Percentiles rank a stretch among this genome's conserved stretches.
Conservation (phyloP, 108 stramenopile species). For the Pseudonitzschia multistriata region DNA sequence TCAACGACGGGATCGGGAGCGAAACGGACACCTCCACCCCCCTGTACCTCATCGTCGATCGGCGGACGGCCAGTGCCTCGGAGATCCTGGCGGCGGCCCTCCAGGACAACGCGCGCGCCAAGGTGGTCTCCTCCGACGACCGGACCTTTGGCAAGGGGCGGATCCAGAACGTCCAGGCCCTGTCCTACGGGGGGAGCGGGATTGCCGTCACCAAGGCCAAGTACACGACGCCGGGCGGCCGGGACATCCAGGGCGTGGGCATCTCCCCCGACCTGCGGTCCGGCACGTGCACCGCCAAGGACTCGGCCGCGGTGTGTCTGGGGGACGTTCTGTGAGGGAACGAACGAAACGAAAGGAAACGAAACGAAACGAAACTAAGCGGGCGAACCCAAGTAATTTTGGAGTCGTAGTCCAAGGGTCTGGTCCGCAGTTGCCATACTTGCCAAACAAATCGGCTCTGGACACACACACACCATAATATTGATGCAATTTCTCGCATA, state of each 20-base stretch:
- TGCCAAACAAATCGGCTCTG: too few relatives aligned
- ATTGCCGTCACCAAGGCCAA: slow-evolving; percentile 80
- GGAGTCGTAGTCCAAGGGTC: too few relatives aligned
- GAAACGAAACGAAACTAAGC: too few relatives aligned
- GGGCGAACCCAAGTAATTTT: too few relatives aligned
- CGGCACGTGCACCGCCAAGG: slow-evolving; percentile 8
- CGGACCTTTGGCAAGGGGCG: slow-evolving; percentile 84
- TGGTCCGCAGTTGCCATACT: too few relatives aligned
- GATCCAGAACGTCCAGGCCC: slow-evolving; percentile 75
- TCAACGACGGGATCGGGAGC: slow-evolving; percentile 52
- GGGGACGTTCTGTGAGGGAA: background rate
- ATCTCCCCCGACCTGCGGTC: slow-evolving; percentile 48
- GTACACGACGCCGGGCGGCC: slow-evolving; percentile 75
- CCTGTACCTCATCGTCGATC: slow-evolving; percentile 50
- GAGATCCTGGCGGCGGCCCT: slow-evolving; percentile 79
- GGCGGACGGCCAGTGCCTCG: slow-evolving; percentile 52
- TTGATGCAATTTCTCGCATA: too few relatives aligned
- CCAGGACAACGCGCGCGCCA: slow-evolving; percentile 75
- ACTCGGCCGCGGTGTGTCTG: slow-evolving; percentile 11
- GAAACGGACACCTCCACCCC: slow-evolving; percentile 39
- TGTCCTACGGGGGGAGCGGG: slow-evolving; percentile 63
- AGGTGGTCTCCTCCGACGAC: slow-evolving; percentile 46
- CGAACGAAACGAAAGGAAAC: too few relatives aligned
- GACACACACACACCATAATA: too few relatives aligned
- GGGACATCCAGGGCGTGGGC: slow-evolving; percentile 74